phyloP scores from a whole-genome alignment of 2,329 filamentous ascomycete species.

The Colletotrichum orbiculare region DNA sequence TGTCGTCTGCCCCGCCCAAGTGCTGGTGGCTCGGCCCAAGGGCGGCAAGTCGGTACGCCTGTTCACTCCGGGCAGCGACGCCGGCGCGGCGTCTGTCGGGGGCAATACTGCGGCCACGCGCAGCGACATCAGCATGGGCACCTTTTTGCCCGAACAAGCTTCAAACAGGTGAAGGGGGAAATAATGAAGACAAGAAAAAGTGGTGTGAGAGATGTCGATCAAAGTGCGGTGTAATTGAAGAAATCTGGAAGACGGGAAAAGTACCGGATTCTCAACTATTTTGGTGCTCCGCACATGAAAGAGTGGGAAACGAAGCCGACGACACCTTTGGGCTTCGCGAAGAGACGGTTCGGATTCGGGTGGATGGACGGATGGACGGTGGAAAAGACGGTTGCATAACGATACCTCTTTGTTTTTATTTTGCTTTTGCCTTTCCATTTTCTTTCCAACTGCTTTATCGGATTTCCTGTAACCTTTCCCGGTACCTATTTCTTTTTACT shows the following conservation, averaged over 20 bases:
- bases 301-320: constrained; percentile 23
- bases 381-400: constrained; percentile 18
- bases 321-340: constrained; percentile 3
- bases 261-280: no score
- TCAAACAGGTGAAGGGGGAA: constrained; percentile 38
- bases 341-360: constrained; percentile 15
- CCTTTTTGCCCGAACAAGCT: constrained; percentile 37
- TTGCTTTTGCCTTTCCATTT: constrained; percentile 1
- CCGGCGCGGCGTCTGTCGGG: constrained; percentile 57
- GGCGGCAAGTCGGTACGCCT: constrained; percentile 47
- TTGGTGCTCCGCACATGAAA: no score
- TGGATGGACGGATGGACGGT: no score
- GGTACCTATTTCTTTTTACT: background rate
- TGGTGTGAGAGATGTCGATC: constrained; percentile 3
- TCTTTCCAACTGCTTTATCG: background rate
- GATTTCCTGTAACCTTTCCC: background rate
- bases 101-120: constrained; percentile 45
- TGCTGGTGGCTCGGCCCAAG: constrained; percentile 75
- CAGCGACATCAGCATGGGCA: constrained; percentile 51
- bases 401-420: constrained; percentile 29
- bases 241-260: background rate
- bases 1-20: constrained; percentile 94
- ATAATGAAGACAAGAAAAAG: constrained; percentile 2
- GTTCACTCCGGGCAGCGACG: constrained; percentile 63
- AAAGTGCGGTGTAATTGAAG: constrained; percentile 3